Base-by-base conservation (phyloP, 2,329 filamentous ascomycete genomes). In the Fusarium coicis region DNA sequence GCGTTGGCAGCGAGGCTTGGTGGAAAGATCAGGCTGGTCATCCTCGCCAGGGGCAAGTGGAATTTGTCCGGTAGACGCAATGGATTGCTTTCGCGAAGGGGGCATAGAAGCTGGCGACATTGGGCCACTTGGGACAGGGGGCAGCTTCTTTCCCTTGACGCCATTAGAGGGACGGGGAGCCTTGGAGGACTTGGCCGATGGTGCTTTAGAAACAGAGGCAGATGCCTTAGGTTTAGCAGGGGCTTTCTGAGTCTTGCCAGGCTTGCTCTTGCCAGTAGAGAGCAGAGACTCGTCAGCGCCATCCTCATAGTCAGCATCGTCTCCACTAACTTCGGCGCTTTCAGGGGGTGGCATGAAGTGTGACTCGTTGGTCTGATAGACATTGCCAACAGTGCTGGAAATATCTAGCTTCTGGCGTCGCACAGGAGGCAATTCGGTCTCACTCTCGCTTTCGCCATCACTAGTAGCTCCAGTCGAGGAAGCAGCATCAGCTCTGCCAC, bases 1-100 rank as follows among this genome's bases (percentile, higher is more conserved):
- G 66, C 96, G 93, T 82, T 99, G 96, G 86, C 96, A 99, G 72
- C 96, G 95, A 63, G 96, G 96, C 84, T 98, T 98, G 74, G 93
- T 95, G 1, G 96, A 98, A 26, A 98, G 85, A 77, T 99, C 96
- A 7, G 95, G 96, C 54, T 97, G 87, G 64, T 98, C 95, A 74
- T 98, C 95, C 74, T 97, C 82, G 74, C 95, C 94, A 37, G 87
- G 86, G 53, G 87, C 89, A 12, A 85, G 84, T 10, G 86, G 83
- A 52, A 85, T 73, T 42, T 82, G 79, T 19, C 81, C 81, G 19
- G 82, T 83, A 19, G 93, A 94, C 16, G 91, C 88, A 64, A 92
- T 87, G 2, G 93, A 95, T 43, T 90, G 89, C 83, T 96, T 96
- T 77, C 93, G 92, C 37, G 93, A 91, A 72, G 92, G 87, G 23